Percentiles rank a stretch among this genome's conserved stretches.
Conservation (phyloP, 2,329 filamentous ascomycete genomes). For the Aspergillus hiratsukae region DNA sequence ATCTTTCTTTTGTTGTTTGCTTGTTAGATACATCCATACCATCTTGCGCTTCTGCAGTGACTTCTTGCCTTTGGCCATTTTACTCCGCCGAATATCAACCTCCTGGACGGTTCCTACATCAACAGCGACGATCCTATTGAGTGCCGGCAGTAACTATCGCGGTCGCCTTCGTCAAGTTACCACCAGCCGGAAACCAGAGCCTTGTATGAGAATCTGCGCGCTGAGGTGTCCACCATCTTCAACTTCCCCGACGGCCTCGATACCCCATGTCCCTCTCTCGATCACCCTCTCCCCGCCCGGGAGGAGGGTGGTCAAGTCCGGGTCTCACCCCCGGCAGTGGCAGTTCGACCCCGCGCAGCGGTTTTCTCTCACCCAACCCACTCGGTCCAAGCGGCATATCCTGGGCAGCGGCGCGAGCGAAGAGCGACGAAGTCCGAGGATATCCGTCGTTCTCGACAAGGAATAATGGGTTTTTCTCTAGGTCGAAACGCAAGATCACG, state of each 20-base stretch:
- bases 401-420: slow-evolving; percentile 79
- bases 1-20: not conserved
- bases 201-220: not conserved
- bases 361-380: slow-evolving; percentile 23
- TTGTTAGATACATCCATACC: not conserved
- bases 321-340: slow-evolving; percentile 70
- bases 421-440: slow-evolving; percentile 66
- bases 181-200: not conserved
- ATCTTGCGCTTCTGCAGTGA: not conserved
- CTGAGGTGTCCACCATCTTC: not conserved
- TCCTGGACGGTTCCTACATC: not conserved
- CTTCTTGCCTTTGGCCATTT: not conserved
- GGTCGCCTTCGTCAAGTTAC: not conserved
- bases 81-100: not conserved
- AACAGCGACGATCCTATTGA: not conserved
- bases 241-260: slow-evolving; percentile 49
- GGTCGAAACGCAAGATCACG: slow-evolving; percentile 76
- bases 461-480: slow-evolving; percentile 81
- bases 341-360: slow-evolving; percentile 59
- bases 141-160: not conserved
- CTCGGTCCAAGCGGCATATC: slow-evolving; percentile 49
- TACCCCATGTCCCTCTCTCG: slow-evolving; percentile 74
- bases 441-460: slow-evolving; percentile 76
- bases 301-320: slow-evolving; percentile 84
- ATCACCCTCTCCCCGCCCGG: slow-evolving; percentile 78